Conservation (phyloP, 139 green algal species). For the Chlamydomonas eustigma region DNA sequence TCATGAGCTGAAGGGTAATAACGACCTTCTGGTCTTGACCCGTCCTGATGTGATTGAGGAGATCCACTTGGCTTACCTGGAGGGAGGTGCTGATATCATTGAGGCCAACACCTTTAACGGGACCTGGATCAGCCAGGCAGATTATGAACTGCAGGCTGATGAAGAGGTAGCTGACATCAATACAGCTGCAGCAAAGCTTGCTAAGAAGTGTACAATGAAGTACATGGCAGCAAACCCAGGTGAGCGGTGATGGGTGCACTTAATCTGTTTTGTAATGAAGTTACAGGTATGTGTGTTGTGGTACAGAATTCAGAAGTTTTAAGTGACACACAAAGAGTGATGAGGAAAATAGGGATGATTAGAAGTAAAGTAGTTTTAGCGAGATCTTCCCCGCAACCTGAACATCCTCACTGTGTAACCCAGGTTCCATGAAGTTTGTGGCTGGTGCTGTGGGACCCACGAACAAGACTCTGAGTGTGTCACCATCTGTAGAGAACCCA, state of each 20-base stretch:
- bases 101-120: constrained; percentile 99
- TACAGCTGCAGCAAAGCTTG: constrained; percentile 75
- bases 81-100: constrained; percentile 92
- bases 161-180: constrained; percentile 92
- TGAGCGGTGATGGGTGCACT: not conserved
- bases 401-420: not conserved
- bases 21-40: constrained; percentile 95
- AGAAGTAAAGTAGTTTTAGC: not conserved
- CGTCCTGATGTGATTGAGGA: constrained; percentile 87
- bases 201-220: constrained; percentile 63
- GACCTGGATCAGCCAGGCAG: constrained; percentile 85
- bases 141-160: constrained; percentile 86
- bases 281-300: not conserved
- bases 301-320: not conserved
- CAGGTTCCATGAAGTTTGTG: constrained; percentile 78
- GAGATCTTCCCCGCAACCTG: not conserved
- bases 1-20: constrained; percentile 97
- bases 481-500: constrained; percentile 95
- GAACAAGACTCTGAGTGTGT: constrained; percentile 95
- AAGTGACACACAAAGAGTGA: not conserved
- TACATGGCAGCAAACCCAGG: constrained; percentile 77
- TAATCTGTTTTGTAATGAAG: not conserved
- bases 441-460: constrained; percentile 93
- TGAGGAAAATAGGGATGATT: not conserved
- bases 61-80: constrained; percentile 92